A percentile compares a stretch with the other conserved stretches of the same genome.
Conservation (phyloP, 2,329 filamentous ascomycete species). For the Boeremia exigua region DNA sequence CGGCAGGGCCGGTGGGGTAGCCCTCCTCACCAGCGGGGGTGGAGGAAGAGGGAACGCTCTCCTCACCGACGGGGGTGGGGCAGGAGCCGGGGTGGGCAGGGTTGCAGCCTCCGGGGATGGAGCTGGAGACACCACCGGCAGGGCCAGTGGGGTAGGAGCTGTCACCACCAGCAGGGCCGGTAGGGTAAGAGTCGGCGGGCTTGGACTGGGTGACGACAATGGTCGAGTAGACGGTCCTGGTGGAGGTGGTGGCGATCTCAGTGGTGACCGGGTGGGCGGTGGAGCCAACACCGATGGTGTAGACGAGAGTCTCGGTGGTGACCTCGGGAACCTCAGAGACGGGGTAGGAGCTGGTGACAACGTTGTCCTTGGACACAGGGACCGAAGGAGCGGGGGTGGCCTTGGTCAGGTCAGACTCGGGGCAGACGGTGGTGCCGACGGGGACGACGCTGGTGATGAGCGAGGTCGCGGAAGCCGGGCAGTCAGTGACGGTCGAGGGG, state of each 20-base stretch:
- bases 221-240: conserved; percentile 43
- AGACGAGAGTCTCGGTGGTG: conserved; percentile 52
- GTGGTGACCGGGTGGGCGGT: conserved; percentile 55
- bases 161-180: conserved; percentile 19
- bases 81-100: too few relatives aligned
- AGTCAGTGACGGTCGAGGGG: conserved; percentile 45
- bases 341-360: conserved; percentile 26
- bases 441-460: conserved; percentile 50
- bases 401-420: conserved; percentile 30
- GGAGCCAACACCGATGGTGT: conserved; percentile 50
- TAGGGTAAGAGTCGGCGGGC: conserved; percentile 19
- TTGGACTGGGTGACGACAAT: conserved; percentile 32
- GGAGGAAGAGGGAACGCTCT: neutral
- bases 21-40: conserved; percentile 9
- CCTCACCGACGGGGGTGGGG: neutral
- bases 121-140: too few relatives aligned
- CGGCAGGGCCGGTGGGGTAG: conserved; percentile 20
- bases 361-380: conserved; percentile 18
- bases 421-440: conserved; percentile 54
- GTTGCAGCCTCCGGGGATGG: too few relatives aligned
- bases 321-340: conserved; percentile 41
- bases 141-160: neutral
- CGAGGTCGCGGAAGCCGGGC: conserved; percentile 44
- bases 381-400: conserved; percentile 19
- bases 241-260: conserved; percentile 39